Evolutionary conservation across 768 basidiomycete species (phyloP).

Genomic region (Mycena capillaripes): DNA sequence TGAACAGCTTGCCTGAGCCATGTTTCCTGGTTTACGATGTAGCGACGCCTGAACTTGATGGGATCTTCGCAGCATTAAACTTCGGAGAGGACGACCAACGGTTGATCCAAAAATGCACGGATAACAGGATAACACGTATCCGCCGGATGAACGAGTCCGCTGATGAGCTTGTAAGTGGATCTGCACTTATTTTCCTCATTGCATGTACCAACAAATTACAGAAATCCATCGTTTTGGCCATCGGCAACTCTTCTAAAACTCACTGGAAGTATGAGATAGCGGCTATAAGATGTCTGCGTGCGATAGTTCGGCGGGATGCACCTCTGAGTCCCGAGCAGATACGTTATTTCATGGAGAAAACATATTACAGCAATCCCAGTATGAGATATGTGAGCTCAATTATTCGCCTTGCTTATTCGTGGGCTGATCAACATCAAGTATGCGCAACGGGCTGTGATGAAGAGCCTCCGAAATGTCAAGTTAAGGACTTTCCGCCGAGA

Average conservation of each 20-base stretch:
- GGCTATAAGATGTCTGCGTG: conserved; percentile 76
- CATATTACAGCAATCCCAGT: conserved; percentile 73
- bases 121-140: conserved; percentile 61
- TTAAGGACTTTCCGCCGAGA: conserved; percentile 77
- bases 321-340: conserved; percentile 65
- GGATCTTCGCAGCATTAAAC: conserved; percentile 52
- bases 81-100: conserved; percentile 47
- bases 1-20: conserved; percentile 74
- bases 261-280: conserved; percentile 88
- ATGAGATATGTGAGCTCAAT: conserved; percentile 72
- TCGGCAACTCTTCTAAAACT: conserved; percentile 71
- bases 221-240: conserved; percentile 62
- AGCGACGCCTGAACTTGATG: conserved; percentile 57
- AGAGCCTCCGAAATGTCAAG: conserved; percentile 83
- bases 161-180: conserved; percentile 57
- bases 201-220: conserved; percentile 35
- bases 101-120: conserved; percentile 36
- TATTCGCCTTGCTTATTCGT: background rate
- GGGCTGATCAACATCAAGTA: conserved; percentile 57
- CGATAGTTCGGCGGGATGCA: conserved; percentile 76
- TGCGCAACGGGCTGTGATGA: conserved; percentile 82
- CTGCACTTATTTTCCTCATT: background rate
- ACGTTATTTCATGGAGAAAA: conserved; percentile 70
- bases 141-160: conserved; percentile 57
- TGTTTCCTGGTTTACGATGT: conserved; percentile 69